Evolutionary conservation across 1,284 basidiomycete species (phyloP).

Genomic region (Crepidotus sp.): DNA sequence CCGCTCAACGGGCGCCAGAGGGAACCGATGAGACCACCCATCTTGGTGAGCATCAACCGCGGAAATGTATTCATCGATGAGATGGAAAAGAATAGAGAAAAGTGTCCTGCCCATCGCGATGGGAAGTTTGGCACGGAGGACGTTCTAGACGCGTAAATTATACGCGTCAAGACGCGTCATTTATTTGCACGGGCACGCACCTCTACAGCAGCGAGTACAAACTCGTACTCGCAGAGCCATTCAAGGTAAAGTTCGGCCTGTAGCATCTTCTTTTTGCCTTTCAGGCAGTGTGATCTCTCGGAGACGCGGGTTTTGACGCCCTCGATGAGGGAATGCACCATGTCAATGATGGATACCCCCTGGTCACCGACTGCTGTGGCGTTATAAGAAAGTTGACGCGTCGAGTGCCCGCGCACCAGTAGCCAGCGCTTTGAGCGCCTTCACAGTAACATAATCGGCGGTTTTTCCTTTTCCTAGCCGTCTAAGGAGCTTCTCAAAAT

Average conservation of each 20-base stretch:
- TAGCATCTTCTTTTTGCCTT: conserved; percentile 23
- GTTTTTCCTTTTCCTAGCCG: conserved; percentile 7
- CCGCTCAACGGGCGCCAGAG: conserved; percentile 18
- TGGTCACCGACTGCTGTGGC: conserved; percentile 4
- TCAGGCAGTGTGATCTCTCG: conserved; percentile 23
- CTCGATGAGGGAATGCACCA: conserved; percentile 24
- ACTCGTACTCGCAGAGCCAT: conserved; percentile 31
- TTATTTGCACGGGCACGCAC: conserved; percentile 20
- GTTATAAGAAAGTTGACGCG: conserved; percentile 1
- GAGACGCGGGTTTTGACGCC: conserved; percentile 21
- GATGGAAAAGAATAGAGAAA: conserved; percentile 30
- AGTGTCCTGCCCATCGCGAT: conserved; percentile 29
- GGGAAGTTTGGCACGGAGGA: conserved; percentile 27
- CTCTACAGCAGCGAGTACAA: conserved; percentile 28
- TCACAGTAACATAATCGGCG: conserved; percentile 10
- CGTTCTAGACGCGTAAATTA: conserved; percentile 21
- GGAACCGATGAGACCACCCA: conserved; percentile 24
- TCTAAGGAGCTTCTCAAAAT: conserved; percentile 13
- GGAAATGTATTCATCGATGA: conserved; percentile 33
- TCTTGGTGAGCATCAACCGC: conserved; percentile 35
- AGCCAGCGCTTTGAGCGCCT: conserved; percentile 8
- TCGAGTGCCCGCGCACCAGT: conserved; percentile 10
- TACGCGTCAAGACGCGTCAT: conserved; percentile 4
- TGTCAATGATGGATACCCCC: not conserved
- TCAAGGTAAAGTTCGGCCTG: conserved; percentile 33